phyloP scores from a whole-genome alignment of 2,329 filamentous ascomycete species.

The Lachnellula subtilissima region DNA sequence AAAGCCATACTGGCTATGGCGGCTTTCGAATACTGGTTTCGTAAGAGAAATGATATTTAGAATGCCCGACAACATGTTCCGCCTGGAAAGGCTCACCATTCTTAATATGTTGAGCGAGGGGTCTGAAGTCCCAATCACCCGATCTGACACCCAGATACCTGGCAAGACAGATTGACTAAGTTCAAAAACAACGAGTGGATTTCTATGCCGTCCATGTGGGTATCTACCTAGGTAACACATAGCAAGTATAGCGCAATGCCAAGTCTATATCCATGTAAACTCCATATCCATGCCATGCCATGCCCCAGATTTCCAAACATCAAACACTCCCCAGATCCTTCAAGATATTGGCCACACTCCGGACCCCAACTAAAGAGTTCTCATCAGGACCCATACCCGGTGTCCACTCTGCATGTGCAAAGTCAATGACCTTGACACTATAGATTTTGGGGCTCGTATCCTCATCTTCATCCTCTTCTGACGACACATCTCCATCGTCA shows the following conservation, averaged over 20 bases:
- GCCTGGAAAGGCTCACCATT: too few relatives aligned
- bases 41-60: too few relatives aligned
- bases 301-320: background rate
- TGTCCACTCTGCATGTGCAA: slow-evolving; percentile 82
- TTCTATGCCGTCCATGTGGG: slow-evolving; percentile 16
- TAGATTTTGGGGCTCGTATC: slow-evolving; percentile 61
- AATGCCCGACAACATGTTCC: too few relatives aligned
- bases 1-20: too few relatives aligned
- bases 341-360: slow-evolving; percentile 67
- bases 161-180: too few relatives aligned
- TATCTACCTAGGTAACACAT: slow-evolving; percentile 19
- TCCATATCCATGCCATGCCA: slow-evolving; percentile 9
- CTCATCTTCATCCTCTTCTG: slow-evolving; percentile 47
- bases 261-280: slow-evolving; percentile 5
- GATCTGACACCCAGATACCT: too few relatives aligned
- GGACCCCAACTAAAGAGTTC: slow-evolving; percentile 71
- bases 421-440: slow-evolving; percentile 87
- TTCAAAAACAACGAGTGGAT: slow-evolving; percentile 18
- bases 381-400: slow-evolving; percentile 81
- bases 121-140: too few relatives aligned
- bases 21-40: too few relatives aligned
- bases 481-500: slow-evolving; percentile 30
- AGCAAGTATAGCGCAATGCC: slow-evolving; percentile 5
- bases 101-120: too few relatives aligned
- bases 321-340: slow-evolving; percentile 39